phyloP scores from a whole-genome alignment of 495 filamentous ascomycete genomes.

The Lasiosphaeria ovina region DNA sequence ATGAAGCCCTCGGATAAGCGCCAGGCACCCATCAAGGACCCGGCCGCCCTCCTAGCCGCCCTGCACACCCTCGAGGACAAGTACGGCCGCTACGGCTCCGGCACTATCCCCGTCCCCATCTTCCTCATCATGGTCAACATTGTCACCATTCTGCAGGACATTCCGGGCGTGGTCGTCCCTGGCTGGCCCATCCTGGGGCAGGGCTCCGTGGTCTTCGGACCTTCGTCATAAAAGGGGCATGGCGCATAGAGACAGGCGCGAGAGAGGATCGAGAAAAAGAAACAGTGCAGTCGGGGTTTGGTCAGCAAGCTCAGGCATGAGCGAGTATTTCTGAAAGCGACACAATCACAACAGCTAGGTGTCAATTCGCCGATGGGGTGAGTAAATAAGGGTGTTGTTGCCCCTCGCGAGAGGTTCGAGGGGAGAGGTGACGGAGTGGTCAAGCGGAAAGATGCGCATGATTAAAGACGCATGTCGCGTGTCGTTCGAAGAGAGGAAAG shows the following conservation, averaged over 20 bases:
- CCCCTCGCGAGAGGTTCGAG: too few relatives aligned
- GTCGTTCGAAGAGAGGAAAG: neutral
- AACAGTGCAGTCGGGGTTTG: too few relatives aligned
- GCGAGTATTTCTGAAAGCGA: too few relatives aligned
- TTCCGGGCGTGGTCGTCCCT: slow-evolving; percentile 15
- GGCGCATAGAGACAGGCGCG: too few relatives aligned
- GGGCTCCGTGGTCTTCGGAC: slow-evolving; percentile 18
- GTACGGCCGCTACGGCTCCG: slow-evolving; percentile 19
- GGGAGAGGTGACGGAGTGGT: neutral
- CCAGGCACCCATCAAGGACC: slow-evolving; percentile 8
- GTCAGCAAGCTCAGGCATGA: too few relatives aligned
- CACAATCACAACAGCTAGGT: too few relatives aligned
- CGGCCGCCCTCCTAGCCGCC: slow-evolving; percentile 17
- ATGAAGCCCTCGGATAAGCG: slow-evolving; percentile 10
- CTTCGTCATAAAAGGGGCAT: slow-evolving; percentile 24
- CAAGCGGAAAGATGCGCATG: neutral
- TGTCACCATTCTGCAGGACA: slow-evolving; percentile 20
- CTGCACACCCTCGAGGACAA: slow-evolving; percentile 19
- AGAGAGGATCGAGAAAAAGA: too few relatives aligned
- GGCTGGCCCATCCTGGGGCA: slow-evolving; percentile 25
- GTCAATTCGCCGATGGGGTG: too few relatives aligned
- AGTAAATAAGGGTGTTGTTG: too few relatives aligned
- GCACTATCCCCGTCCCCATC: slow-evolving; percentile 20
- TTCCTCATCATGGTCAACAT: slow-evolving; percentile 21
- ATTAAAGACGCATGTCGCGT: slow-evolving; percentile 20